These are phyloP conservation scores for Pleomassaria siparia DNA, from an alignment of 2,329 filamentous ascomycete genomes.

Conservation along the genomic window DNA sequence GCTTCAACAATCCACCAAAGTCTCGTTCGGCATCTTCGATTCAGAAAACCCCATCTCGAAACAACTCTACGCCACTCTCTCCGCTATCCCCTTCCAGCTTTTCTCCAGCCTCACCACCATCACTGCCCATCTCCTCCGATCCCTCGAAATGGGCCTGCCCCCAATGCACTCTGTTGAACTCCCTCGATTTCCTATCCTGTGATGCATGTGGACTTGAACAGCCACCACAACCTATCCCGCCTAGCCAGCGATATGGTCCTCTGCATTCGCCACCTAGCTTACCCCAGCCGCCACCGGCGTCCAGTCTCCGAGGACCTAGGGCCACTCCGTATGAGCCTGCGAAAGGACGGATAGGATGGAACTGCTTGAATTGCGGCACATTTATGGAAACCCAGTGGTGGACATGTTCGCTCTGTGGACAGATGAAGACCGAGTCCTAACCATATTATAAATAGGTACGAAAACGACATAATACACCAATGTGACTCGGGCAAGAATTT, in stretches of 20 bases:
- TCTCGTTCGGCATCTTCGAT: constrained; percentile 2
- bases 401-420: constrained; percentile 63
- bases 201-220: constrained; percentile 62
- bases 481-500: background rate
- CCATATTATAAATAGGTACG: background rate
- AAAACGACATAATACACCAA: background rate
- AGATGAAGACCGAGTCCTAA: constrained; percentile 53
- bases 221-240: constrained; percentile 46
- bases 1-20: background rate
- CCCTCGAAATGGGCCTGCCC: constrained; percentile 59
- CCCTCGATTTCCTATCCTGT: constrained; percentile 60
- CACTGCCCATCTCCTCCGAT: constrained; percentile 25
- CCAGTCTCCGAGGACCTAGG: constrained; percentile 26
- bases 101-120: constrained; percentile 25
- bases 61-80: constrained; percentile 12
- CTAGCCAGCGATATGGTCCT: constrained; percentile 30
- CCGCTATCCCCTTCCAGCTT: constrained; percentile 11
- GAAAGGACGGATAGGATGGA: constrained; percentile 59
- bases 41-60: constrained; percentile 33
- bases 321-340: constrained; percentile 46
- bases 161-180: constrained; percentile 64
- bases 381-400: constrained; percentile 68
- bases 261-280: constrained; percentile 25
- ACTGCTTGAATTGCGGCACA: constrained; percentile 58
- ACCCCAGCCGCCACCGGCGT: constrained; percentile 35